A percentile compares a stretch with the other conserved stretches of the same genome.
Conservation (phyloP, 345 rosid species). For the Melaleuca alternifolia region DNA sequence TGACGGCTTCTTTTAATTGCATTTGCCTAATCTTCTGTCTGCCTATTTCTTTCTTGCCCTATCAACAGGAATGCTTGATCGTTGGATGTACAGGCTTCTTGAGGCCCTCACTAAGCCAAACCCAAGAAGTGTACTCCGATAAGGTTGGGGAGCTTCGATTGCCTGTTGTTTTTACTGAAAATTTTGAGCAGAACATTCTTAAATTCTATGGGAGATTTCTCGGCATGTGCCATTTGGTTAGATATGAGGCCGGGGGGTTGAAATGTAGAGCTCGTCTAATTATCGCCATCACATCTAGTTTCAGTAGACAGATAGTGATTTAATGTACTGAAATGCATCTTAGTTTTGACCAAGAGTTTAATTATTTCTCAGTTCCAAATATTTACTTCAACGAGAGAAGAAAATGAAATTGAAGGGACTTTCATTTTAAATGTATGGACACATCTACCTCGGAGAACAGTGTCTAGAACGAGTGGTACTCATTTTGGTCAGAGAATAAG, state of each 20-base stretch:
- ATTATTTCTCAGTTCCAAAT: not conserved
- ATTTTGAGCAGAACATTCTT: not conserved
- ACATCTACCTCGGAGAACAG: not conserved
- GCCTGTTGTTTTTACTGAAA: not conserved
- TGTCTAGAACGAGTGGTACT: no score
- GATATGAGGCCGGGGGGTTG: not conserved
- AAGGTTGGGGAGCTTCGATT: not conserved
- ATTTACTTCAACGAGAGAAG: not conserved
- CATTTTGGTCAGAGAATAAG: not conserved
- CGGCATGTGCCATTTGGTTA: not conserved
- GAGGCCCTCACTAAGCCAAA: conserved; percentile 53
- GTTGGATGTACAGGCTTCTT: conserved; percentile 87
- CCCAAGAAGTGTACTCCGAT: conserved; percentile 9
- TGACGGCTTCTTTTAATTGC: not conserved
- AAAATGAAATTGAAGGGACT: not conserved
- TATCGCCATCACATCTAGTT: not conserved
- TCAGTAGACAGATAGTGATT: not conserved
- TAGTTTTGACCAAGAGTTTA: not conserved
- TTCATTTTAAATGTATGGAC: not conserved
- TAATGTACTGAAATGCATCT: not conserved
- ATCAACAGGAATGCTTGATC: conserved; percentile 81
- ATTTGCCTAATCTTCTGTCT: not conserved
- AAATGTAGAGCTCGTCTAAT: not conserved
- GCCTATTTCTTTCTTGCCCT: not conserved
- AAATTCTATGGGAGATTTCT: not conserved